These are phyloP conservation scores for Talaromyces amestolkiae DNA, from an alignment of 2,329 filamentous ascomycete species.

Conservation along the genomic window DNA sequence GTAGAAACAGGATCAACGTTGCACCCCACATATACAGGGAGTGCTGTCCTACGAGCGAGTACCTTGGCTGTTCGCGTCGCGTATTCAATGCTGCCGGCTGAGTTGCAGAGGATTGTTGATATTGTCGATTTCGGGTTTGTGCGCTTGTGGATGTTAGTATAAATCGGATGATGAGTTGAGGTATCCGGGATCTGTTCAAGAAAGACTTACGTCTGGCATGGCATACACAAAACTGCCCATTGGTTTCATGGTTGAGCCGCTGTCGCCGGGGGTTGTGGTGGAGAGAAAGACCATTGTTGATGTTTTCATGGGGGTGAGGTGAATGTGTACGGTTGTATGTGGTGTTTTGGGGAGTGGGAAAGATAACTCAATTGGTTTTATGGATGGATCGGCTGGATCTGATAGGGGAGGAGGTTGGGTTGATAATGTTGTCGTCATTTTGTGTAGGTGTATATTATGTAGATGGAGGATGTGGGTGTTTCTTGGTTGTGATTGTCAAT, in stretches of 20 bases:
- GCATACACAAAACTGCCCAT: constrained; percentile 94
- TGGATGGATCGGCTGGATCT: constrained; percentile 26
- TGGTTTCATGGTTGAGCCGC: constrained; percentile 39
- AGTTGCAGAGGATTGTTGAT: constrained; percentile 72
- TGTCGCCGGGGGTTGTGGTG: constrained; percentile 50
- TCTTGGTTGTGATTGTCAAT: neutral
- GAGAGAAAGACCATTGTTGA: constrained; percentile 58
- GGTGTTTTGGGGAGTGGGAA: constrained; percentile 58
- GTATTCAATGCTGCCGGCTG: constrained; percentile 78
- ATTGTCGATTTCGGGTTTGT: constrained; percentile 54
- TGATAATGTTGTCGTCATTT: constrained; percentile 21
- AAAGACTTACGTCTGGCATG: constrained; percentile 73
- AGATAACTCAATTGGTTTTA: constrained; percentile 53
- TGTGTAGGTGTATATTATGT: neutral
- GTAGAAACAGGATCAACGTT: constrained; percentile 75
- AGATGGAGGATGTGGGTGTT: neutral
- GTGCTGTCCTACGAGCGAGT: constrained; percentile 67
- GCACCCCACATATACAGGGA: constrained; percentile 86
- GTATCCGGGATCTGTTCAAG: neutral
- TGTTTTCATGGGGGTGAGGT: constrained; percentile 54
- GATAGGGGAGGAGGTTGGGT: constrained; percentile 20
- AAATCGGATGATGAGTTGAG: neutral
- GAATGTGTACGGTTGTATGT: constrained; percentile 58
- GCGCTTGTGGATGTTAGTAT: constrained; percentile 28
- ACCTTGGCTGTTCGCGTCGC: constrained; percentile 80